Evolutionary conservation across 306 rosid genomes (phyloP).

Genomic region (Pyrus betulifolia): DNA sequence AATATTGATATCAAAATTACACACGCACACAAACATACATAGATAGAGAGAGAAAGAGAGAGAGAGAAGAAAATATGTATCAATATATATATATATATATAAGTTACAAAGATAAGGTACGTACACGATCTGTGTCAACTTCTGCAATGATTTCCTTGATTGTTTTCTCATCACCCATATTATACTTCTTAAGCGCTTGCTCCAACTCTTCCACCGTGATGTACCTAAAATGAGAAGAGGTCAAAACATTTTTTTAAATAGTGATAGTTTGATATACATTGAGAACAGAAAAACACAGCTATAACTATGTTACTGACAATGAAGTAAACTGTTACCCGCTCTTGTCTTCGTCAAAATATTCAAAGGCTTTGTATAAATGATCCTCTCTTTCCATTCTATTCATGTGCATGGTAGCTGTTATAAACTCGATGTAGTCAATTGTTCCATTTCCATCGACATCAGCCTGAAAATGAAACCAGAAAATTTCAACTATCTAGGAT

Average conservation of each 20-base stretch:
- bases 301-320: not conserved
- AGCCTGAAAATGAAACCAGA: constrained; percentile 52
- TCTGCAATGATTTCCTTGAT: constrained; percentile 93
- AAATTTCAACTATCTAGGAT: not conserved
- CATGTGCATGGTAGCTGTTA: constrained; percentile 94
- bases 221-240: constrained; percentile 40
- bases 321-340: constrained; percentile 60
- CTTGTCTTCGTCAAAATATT: constrained; percentile 79
- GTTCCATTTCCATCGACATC: constrained; percentile 95
- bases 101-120: constrained; percentile 1
- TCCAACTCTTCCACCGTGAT: constrained; percentile 88
- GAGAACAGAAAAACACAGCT: not conserved
- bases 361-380: constrained; percentile 83
- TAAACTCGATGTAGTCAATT: constrained; percentile 87
- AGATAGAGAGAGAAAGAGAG: not conserved
- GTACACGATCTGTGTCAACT: constrained; percentile 83
- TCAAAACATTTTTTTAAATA: not conserved
- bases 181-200: constrained; percentile 78
- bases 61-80: not conserved
- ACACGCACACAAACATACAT: no score
- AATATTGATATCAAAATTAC: not conserved
- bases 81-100: no score
- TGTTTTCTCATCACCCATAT: constrained; percentile 88
- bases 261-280: not conserved
- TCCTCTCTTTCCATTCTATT: constrained; percentile 95